phyloP scores from a whole-genome alignment of 495 filamentous ascomycete genomes.

The Pseudomonodictys pantanalensis region DNA sequence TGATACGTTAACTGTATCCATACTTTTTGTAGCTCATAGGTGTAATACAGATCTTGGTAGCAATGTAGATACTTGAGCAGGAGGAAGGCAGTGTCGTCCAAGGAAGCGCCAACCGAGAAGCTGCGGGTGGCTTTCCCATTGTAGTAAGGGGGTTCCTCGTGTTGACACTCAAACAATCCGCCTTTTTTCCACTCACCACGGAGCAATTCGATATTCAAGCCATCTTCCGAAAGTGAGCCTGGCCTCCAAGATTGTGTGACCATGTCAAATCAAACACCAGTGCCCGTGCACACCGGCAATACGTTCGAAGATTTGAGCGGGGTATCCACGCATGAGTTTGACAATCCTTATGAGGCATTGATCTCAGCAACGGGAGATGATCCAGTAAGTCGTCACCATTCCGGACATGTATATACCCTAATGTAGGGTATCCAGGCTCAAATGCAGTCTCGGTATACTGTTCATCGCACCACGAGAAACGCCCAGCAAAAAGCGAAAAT shows the following conservation, averaged over 20 bases:
- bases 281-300: conserved; percentile 17
- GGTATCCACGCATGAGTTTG: conserved; percentile 23
- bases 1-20: too few species aligned
- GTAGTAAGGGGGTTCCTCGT: too few species aligned
- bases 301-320: conserved; percentile 42
- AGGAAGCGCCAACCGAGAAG: too few species aligned
- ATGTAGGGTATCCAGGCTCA: conserved; percentile 31
- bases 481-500: conserved; percentile 66
- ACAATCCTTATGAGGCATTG: conserved; percentile 76
- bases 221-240: too few species aligned
- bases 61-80: too few species aligned
- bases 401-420: neutral
- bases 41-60: too few species aligned
- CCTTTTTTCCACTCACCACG: too few species aligned
- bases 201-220: too few species aligned
- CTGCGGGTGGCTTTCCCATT: too few species aligned
- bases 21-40: too few species aligned
- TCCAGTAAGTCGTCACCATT: conserved; percentile 31
- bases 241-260: neutral
- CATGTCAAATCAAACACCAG: conserved; percentile 1
- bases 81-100: too few species aligned
- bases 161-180: too few species aligned
- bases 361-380: conserved; percentile 50
- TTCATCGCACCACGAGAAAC: conserved; percentile 71
- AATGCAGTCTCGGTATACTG: conserved; percentile 70